These are phyloP conservation scores for Termitomyces sp. DNA, from an alignment of 768 basidiomycete species.

Conservation along the genomic window DNA sequence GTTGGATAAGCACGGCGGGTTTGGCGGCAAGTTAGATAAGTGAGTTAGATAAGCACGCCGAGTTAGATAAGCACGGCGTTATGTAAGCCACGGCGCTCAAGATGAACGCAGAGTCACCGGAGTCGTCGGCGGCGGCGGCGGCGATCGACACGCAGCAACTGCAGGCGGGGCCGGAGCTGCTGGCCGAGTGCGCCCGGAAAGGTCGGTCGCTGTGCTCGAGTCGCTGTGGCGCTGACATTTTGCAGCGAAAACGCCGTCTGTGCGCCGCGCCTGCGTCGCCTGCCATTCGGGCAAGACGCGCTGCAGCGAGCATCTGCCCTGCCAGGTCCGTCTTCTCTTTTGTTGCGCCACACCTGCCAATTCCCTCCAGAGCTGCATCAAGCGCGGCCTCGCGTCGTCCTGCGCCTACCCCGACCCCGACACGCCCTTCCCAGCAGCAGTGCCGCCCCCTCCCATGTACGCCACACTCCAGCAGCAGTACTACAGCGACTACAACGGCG, in stretches of 20 bases:
- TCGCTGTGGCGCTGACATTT: background rate
- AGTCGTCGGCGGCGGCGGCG: conserved; percentile 26
- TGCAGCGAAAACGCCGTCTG: conserved; percentile 77
- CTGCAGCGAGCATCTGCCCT: conserved; percentile 79
- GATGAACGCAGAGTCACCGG: conserved; percentile 52
- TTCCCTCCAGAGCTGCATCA: conserved; percentile 65
- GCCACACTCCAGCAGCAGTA: conserved; percentile 57
- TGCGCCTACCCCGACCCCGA: conserved; percentile 84
- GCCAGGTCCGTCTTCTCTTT: conserved; percentile 49
- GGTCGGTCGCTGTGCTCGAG: conserved; percentile 38
- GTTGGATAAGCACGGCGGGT: conserved; percentile 10
- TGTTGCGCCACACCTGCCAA: no score
- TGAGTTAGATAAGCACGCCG: no score
- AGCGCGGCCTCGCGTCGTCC: conserved; percentile 66
- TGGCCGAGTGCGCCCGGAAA: conserved; percentile 42
- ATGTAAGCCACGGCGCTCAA: conserved; percentile 28
- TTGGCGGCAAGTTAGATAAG: background rate
- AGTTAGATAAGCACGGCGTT: no score
- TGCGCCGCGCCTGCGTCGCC: conserved; percentile 74
- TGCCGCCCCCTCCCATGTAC: conserved; percentile 49
- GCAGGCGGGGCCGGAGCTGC: conserved; percentile 24
- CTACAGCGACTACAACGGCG: conserved; percentile 68
- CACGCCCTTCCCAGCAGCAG: conserved; percentile 37
- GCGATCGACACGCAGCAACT: conserved; percentile 62
- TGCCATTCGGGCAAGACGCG: conserved; percentile 84